Percentiles rank a stretch among this genome's conserved stretches.
phyloP scores from a whole-genome alignment of 2,329 filamentous ascomycete species.

The Aspergillus neoniger region DNA sequence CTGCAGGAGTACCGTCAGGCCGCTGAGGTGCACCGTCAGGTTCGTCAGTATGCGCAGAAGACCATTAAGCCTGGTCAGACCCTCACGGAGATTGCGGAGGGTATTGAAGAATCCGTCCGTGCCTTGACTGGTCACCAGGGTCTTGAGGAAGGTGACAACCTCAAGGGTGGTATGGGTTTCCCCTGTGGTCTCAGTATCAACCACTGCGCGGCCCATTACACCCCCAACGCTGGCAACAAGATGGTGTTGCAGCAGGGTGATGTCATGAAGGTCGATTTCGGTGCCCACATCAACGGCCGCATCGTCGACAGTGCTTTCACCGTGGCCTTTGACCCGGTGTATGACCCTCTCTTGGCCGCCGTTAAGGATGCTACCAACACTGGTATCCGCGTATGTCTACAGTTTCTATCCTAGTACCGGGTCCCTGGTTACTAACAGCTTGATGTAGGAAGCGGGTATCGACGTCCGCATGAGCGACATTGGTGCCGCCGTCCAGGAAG shows the following conservation, averaged over 20 bases:
- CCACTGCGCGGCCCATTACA: constrained; percentile 83
- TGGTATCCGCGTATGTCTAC: constrained; percentile 63
- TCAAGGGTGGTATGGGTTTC: constrained; percentile 82
- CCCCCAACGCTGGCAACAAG: constrained; percentile 84
- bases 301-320: constrained; percentile 74
- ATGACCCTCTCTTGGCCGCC: constrained; percentile 66
- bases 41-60: constrained; percentile 79
- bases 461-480: constrained; percentile 87
- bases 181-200: constrained; percentile 82
- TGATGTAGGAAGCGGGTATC: constrained; percentile 76
- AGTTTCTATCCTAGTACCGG: too few relatives aligned
- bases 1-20: constrained; percentile 78
- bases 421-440: constrained; percentile 3
- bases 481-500: constrained; percentile 79
- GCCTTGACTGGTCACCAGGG: constrained; percentile 75
- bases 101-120: constrained; percentile 82
- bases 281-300: constrained; percentile 69
- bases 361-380: constrained; percentile 71
- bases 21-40: constrained; percentile 86
- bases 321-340: constrained; percentile 66
- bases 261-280: constrained; percentile 74
- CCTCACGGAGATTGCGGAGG: constrained; percentile 78
- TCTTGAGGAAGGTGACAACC: constrained; percentile 73
- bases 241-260: constrained; percentile 65
- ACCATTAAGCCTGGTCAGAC: constrained; percentile 79